Evolutionary conservation across 768 basidiomycete genomes (phyloP), one percentile per base, ranked within the genome.

Genomic region (Baorangia bicolor): DNA sequence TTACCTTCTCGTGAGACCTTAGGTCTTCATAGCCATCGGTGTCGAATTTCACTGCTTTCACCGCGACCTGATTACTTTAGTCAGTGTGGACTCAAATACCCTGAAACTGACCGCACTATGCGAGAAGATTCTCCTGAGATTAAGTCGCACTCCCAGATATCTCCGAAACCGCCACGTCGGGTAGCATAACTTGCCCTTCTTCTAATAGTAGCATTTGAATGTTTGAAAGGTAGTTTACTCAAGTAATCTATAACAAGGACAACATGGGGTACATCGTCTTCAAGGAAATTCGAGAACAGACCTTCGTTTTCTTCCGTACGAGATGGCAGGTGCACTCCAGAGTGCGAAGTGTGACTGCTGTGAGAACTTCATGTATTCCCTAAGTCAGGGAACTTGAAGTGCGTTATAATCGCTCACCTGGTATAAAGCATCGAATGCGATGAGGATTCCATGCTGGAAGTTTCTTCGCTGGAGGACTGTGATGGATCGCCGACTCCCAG

Each of bases 71-170:
- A 9, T 47, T 13, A 27, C 5, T 28, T 20, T 43, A 1, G 33
- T 58, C 25, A 56, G 37, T 11, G 12, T 20, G 23, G 8, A 23
- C 14, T 13, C 11, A 11, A 28, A 51, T 39, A n/a, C 11, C 13
- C 5, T 28, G 1, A 3, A 42, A 37, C 11, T 9, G 21, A 23
- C 23, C 49, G 23, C 23, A 66, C 65, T 52, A 45, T 50, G 2
- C 39, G 54, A 31, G 25, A 23, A 16, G 44, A 33, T 21, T 23
- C 42, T n/a, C 33, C 50, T n/a, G 40, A 55, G 21, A 58, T 45
- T 23, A 67, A 40, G n/a, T 61, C 57, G 11, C 68, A 71, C 46
- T 59, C 53, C 59, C 65, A 69, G 28, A 69, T 44, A 42, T 71
- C 56, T 27, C 58, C 68, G 25, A 57, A 69, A 12, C 11, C 28